Evolutionary conservation across 805 yeast species (phyloP), one percentile per base, ranked within the genome.

Genomic region (Metschnikowia anglica): DNA sequence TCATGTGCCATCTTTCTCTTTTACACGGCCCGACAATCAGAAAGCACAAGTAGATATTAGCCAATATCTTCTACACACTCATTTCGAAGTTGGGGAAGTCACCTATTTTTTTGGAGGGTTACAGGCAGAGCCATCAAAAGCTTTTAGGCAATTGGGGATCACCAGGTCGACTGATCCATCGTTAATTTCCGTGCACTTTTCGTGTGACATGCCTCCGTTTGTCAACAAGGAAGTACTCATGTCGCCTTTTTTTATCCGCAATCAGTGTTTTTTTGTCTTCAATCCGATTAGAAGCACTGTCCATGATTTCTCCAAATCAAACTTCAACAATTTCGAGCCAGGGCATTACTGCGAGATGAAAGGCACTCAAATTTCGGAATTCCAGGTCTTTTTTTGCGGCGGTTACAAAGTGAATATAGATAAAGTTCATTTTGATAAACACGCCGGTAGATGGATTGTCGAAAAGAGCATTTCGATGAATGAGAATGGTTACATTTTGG

Each of bases 341-440:
- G 74, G 77, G 3, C 73, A 81, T 2, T 53, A 83, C 15, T 55
- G 76, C 33, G 73, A 79, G 41, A 63, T 79, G 58, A 54, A 70
- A 5, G 70, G 76, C 13, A 67, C 78, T 7, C 68, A 63, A 41
- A 63, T 85, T 4, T 76, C 85, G 4, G 66, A 72, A n/a, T 62
- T 79, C 27, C 81, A 81, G 52, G 69, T 80, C 12, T 72, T 83
- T 49, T 73, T 75, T 45, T 83, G 77, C 55, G 95, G 91, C n/a
- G 95, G 93, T 0, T 77, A 83, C 56, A 76, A 75, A 40, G 43
- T 70, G 16, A 46, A 49, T 18, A 53, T 54, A 13, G 59, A 54
- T 10, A 51, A 60, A 1, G 62, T 59, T 6, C 41, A 43, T 2
- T 59, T 63, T 43, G 43, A 52, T 5, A 53, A 54, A 4, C 51